Base-by-base conservation (phyloP, 1,284 basidiomycete genomes). In the Melampsora allii-populina region DNA sequence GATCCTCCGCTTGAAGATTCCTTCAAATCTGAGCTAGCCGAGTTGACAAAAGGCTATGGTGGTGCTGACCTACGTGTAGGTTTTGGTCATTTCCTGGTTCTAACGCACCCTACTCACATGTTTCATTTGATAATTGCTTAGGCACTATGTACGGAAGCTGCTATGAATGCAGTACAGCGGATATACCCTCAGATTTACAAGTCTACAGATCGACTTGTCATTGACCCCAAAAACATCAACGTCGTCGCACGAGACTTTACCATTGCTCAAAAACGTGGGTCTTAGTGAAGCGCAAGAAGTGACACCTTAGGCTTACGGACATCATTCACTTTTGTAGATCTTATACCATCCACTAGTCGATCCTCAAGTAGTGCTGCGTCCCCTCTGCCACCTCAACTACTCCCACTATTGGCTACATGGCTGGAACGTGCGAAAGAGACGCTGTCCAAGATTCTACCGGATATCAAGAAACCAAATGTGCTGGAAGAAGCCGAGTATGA, bases 161-260 rank as follows among this genome's bases (percentile, higher is more conserved):
- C 95, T 0, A 83, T 99, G 77, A 98, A 98, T 80, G 95, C 96
- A 0, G 91, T 99, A 31, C 96, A 99, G 81, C 85, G 96, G 67
- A 85, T 90, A 61, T 99, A 98, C 81, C 96, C 96, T 0, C 96
- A 99, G 81, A 96, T 98, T 68, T 99, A 98, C 85, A 90, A 92
- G 83, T 91, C 92, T 1, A 88, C 86, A 36, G 93, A 98, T 77
- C 86, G 96, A 5, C 83, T 98, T 12, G 80, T 94, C 58, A 85
- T 98, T 64, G 87, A 94, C 76, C 91, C 94, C 1, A 89, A 91
- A 78, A 89, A 89, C 0, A 96, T 98, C 77, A 85, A 86, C 50
- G 89, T 98, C 9, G 88, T 90, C 64, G 85, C 96, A 50, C 87
- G 92, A 69, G 96, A 99, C 82, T 99, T 99, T 80, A 94, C 97